Conservation (phyloP, 176 grass and related monocot genomes). For the Neostapfia colusana region DNA sequence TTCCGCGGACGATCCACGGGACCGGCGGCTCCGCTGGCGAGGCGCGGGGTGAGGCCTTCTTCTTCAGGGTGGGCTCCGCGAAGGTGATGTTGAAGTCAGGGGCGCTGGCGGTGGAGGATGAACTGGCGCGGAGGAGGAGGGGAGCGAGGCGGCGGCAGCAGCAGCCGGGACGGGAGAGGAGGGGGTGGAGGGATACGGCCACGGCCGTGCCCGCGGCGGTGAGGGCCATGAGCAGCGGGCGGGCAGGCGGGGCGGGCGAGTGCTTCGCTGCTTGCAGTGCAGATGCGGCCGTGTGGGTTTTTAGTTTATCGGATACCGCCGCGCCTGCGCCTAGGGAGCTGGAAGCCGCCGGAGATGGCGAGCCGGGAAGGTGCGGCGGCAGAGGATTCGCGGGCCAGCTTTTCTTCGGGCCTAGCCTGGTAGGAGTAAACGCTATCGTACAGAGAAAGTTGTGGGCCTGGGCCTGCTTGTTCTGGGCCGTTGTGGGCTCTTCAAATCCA, state of each 20-base stretch:
- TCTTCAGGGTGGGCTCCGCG: conserved; percentile 42
- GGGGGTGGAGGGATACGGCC: conserved; percentile 41
- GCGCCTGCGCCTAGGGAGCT: neutral
- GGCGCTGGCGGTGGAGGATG: conserved; percentile 15
- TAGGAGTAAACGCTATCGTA: neutral
- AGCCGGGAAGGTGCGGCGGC: neutral
- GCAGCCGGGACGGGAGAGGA: conserved; percentile 33
- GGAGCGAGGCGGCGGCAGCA: conserved; percentile 36
- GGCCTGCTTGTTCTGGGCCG: neutral
- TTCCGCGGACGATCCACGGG: conserved; percentile 65
- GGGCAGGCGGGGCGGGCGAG: neutral
- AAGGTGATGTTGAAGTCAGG: conserved; percentile 75
- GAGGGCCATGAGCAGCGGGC: conserved; percentile 38
- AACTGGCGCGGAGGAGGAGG: conserved; percentile 52
- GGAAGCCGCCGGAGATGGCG: no score
- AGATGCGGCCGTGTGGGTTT: neutral
- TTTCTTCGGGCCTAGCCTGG: neutral
- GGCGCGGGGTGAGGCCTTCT: conserved; percentile 41
- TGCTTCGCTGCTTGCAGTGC: neutral
- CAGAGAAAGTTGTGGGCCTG: neutral
- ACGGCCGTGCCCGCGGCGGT: conserved; percentile 20
- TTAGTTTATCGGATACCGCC: conserved; percentile 54
- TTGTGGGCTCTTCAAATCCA: neutral
- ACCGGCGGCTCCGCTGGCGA: conserved; percentile 46
- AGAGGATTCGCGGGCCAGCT: neutral